Evolutionary conservation across 305 asterid genomes (phyloP), one percentile per base, ranked within the genome.

Genomic region (Vinca major): DNA sequence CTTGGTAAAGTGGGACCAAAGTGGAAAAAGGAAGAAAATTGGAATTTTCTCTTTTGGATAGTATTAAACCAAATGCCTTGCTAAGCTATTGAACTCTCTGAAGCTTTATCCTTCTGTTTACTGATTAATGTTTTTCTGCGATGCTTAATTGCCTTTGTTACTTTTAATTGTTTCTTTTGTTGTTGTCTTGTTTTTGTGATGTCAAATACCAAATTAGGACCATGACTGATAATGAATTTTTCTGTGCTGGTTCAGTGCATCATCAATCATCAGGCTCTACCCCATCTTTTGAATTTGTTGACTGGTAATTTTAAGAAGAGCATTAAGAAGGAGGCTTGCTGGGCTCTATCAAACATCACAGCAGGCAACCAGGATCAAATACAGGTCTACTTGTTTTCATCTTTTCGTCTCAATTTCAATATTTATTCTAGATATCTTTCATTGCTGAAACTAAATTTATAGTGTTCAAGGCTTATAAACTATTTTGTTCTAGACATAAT

Each of bases 311-410:
- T 82, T 63, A 90, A 90, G 80, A 92, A 92, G 75, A 92, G 97
- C 80, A 90, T 92, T 37, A 90, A 88, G 73, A 91, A 89, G 82
- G 97, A 91, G 82, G 95, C 97, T 72, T 91, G 97, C 82, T 89
- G 97, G 97, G 86, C 96, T 48, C 83, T 90, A 62, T 92, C 97
- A 62, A 92, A 92, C 81, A 88, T 92, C 78, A 90, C 96, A 41
- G 98, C 98, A 62, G 97, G 98, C 71, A 88, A 86, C 83, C 80
- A 67, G 78, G 94, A 80, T 1, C 98, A 92, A 72, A 90, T 92
- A 69, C 97, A 92, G 97, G 97, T 89, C 69, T 49, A 57, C 26
- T n/a, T 17, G 4, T 45, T 21, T 41, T 20, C 17, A 13, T 53
- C 52, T 57, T 47, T 20, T 58, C 19, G 16, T 55, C 7, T 43